phyloP scores from a whole-genome alignment of 2,329 filamentous ascomycete species.

The Penicillium occitanis region DNA sequence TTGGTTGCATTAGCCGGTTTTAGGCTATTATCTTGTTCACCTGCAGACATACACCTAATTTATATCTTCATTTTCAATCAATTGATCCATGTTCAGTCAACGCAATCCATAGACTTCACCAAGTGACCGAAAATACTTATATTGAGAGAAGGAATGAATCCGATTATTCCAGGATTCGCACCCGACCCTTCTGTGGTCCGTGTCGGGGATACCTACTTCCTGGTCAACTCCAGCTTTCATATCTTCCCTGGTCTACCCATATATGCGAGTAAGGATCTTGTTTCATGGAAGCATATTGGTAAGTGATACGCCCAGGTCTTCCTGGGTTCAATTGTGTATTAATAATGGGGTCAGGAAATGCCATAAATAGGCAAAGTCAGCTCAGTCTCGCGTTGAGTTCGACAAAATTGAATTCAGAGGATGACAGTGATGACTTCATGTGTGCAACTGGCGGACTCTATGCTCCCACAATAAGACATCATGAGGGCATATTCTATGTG shows the following conservation, averaged over 20 bases:
- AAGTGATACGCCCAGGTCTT: not conserved
- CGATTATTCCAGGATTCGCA: constrained; percentile 25
- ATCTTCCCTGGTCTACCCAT: constrained; percentile 67
- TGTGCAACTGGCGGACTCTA: constrained; percentile 36
- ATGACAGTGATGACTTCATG: constrained; percentile 23
- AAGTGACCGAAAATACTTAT: not conserved
- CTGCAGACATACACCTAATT: not conserved
- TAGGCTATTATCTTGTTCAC: not conserved
- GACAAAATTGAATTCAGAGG: not conserved
- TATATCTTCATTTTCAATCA: not conserved
- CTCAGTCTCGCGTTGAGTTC: not conserved
- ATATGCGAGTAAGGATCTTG: constrained; percentile 37
- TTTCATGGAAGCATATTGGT: constrained; percentile 35
- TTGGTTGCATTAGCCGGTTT: not conserved
- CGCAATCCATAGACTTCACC: not conserved
- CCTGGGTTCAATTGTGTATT: not conserved
- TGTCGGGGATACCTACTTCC: constrained; percentile 26
- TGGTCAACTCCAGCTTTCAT: constrained; percentile 67
- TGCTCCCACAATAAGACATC: constrained; percentile 49
- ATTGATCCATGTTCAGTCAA: too few species aligned
- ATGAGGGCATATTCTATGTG: constrained; percentile 47
- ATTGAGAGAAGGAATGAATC: constrained; percentile 13
- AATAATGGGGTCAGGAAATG: not conserved
- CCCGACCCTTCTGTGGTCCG: constrained; percentile 24
- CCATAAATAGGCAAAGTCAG: not conserved